phyloP scores from a whole-genome alignment of 306 rosid species.

The Casuarina equisetifolia region DNA sequence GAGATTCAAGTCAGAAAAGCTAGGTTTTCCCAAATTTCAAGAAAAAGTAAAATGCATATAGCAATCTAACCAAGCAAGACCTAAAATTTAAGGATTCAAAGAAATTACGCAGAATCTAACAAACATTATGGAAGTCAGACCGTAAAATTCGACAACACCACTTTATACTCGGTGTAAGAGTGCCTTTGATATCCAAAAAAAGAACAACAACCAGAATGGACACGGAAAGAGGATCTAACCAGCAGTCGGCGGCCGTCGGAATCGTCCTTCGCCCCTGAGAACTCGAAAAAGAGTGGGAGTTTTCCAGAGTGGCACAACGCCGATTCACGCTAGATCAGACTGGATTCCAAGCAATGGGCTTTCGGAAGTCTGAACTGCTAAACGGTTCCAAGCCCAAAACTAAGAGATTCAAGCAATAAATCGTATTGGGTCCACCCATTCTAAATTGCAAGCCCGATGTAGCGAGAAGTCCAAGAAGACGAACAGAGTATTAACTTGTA shows the following conservation, averaged over 20 bases:
- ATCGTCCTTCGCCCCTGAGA: neutral
- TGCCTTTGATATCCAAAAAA: neutral
- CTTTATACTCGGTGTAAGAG: neutral
- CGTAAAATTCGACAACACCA: neutral
- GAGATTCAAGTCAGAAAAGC: neutral
- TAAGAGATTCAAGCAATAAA: no score
- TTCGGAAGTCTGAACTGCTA: no score
- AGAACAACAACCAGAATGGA: neutral
- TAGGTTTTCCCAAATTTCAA: neutral
- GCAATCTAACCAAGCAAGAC: neutral
- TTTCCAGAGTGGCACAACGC: no score
- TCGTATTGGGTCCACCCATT: no score
- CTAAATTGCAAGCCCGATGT: no score
- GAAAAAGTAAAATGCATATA: neutral
- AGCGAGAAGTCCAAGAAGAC: no score
- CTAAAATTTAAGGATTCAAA: neutral
- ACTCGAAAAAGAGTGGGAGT: neutral
- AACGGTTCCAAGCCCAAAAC: no score
- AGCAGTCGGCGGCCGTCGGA: neutral
- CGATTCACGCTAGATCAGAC: no score
- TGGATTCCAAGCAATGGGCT: no score
- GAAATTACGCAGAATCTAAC: neutral
- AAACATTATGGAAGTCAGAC: neutral
- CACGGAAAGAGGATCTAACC: neutral
- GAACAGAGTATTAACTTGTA: no score